phyloP scores from a whole-genome alignment of 106 monocot genomes.

The Allium cepa region DNA sequence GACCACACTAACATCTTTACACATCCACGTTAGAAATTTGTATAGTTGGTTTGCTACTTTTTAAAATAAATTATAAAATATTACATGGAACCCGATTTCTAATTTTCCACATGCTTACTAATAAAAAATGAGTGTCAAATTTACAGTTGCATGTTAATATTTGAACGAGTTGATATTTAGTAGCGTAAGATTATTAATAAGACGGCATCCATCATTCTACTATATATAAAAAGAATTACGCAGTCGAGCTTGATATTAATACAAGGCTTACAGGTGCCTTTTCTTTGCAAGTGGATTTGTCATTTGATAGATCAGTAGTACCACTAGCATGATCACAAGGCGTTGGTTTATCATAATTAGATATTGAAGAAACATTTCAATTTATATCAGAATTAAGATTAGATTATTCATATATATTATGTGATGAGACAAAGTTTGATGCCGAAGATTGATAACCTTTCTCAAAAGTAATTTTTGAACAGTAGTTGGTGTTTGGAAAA shows the following conservation, averaged over 20 bases:
- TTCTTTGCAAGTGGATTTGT: not conserved
- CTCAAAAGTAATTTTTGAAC: constrained; percentile 15
- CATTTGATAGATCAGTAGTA: not conserved
- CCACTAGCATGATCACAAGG: not conserved
- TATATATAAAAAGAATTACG: too few relatives aligned
- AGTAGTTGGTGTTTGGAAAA: constrained; percentile 14
- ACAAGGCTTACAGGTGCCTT: not conserved
- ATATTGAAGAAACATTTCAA: not conserved
- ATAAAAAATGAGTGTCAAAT: too few relatives aligned
- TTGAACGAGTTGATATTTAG: too few relatives aligned
- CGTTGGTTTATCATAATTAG: constrained; percentile 1
- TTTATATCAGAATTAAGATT: not conserved
- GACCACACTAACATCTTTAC: too few relatives aligned
- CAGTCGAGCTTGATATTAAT: not conserved
- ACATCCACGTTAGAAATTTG: too few relatives aligned
- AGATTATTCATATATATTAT: constrained; percentile 6
- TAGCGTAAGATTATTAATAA: too few relatives aligned
- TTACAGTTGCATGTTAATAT: too few relatives aligned
- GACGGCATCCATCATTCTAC: too few relatives aligned
- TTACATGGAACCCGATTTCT: too few relatives aligned
- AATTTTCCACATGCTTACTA: too few relatives aligned
- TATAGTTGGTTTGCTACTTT: too few relatives aligned
- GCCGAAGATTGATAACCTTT: constrained; percentile 12
- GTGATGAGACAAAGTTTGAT: constrained; percentile 3
- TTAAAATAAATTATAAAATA: too few relatives aligned